A percentile compares a stretch with the other conserved stretches of the same genome.
Evolutionary conservation across 1,284 basidiomycete genomes (phyloP).

Genomic region (Puccinia triticina): DNA sequence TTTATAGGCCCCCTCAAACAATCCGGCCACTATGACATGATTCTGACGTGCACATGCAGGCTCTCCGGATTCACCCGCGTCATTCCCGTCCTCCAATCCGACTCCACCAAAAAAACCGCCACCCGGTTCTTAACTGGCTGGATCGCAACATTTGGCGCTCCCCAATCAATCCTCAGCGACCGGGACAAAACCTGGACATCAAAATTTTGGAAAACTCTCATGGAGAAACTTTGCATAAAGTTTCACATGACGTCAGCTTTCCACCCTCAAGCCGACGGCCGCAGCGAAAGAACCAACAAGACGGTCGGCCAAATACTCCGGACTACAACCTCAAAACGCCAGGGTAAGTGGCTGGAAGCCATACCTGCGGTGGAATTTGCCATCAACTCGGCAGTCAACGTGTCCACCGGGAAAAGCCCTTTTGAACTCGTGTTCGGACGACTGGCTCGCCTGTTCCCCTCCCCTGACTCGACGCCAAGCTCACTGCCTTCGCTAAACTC

Average conservation of each 20-base stretch:
- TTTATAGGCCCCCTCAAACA: not conserved
- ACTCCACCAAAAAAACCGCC: not conserved
- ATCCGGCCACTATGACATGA: not conserved
- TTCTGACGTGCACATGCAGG: not conserved
- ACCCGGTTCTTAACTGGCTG: too few species aligned
- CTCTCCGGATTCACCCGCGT: too few species aligned
- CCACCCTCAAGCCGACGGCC: constrained; percentile 57
- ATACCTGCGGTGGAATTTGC: not conserved
- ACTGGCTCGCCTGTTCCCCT: not conserved
- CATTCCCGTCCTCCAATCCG: too few species aligned
- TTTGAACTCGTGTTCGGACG: not conserved
- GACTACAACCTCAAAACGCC: not conserved
- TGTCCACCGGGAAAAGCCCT: not conserved
- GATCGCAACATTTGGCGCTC: too few species aligned
- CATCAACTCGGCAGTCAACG: constrained; percentile 8
- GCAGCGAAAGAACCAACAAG: constrained; percentile 60
- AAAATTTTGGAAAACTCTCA: too few species aligned
- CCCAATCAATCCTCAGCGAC: too few species aligned
- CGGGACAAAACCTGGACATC: too few species aligned
- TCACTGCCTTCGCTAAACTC: not conserved
- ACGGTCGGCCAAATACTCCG: constrained; percentile 57
- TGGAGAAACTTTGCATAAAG: too few species aligned
- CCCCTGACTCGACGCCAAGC: too few species aligned
- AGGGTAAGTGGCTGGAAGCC: not conserved
- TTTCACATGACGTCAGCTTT: constrained; percentile 53